Evolutionary conservation across 331 rosid species (phyloP).

Genomic region (Arachis monticola): DNA sequence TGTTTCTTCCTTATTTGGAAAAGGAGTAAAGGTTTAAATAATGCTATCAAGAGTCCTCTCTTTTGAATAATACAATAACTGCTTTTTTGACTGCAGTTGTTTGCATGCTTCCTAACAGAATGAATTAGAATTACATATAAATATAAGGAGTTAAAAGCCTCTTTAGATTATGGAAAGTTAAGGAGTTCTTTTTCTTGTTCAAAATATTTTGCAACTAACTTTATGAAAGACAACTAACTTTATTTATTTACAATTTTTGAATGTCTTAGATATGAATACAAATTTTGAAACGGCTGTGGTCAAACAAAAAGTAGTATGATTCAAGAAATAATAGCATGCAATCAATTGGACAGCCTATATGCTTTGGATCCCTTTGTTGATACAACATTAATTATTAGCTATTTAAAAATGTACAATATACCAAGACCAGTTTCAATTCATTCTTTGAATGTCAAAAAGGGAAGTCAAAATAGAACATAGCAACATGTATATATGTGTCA

Average conservation of each 20-base stretch:
- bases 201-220: conserved; percentile 18
- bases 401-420: conserved; percentile 2
- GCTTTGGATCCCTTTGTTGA: conserved; percentile 21
- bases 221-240: conserved; percentile 11
- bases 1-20: conserved; percentile 32
- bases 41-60: conserved; percentile 27
- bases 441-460: too few relatives aligned
- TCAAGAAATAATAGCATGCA: conserved; percentile 19
- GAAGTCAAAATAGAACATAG: too few relatives aligned
- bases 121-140: background rate
- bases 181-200: conserved; percentile 3
- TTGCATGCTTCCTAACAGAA: conserved; percentile 9
- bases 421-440: too few relatives aligned
- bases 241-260: background rate
- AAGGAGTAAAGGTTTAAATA: conserved; percentile 17
- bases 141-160: conserved; percentile 29
- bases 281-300: conserved; percentile 23
- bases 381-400: conserved; percentile 16
- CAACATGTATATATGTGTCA: too few relatives aligned
- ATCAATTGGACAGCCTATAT: conserved; percentile 24
- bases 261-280: background rate
- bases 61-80: conserved; percentile 26
- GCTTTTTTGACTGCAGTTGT: conserved; percentile 33
- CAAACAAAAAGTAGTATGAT: conserved; percentile 22
- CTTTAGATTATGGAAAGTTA: conserved; percentile 9